Conservation (phyloP, 306 rosid species). For the Fagus crenata region DNA sequence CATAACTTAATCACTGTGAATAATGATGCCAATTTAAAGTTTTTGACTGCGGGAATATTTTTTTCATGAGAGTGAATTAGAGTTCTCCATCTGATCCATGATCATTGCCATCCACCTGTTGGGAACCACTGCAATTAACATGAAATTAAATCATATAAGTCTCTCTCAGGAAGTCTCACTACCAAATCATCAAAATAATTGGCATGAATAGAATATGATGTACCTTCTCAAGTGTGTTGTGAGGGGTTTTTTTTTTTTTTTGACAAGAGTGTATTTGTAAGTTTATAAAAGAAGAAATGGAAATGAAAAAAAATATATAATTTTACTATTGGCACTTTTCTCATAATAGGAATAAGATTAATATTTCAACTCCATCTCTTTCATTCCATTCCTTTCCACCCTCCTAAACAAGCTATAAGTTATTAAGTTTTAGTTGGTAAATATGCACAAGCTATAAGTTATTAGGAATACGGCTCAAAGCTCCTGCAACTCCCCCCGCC, state of each 20-base stretch:
- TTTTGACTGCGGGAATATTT: background rate
- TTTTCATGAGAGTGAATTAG: constrained; percentile 26
- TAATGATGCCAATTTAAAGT: background rate
- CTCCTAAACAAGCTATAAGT: too few species aligned
- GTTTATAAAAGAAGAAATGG: too few species aligned
- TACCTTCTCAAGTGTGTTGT: too few species aligned
- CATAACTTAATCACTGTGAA: background rate
- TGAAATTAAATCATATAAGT: background rate
- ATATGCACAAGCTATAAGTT: background rate
- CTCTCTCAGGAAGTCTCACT: background rate
- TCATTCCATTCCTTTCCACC: too few species aligned
- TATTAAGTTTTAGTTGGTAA: background rate
- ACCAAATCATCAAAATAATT: too few species aligned
- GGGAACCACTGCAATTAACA: constrained; percentile 46
- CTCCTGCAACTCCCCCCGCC: background rate
- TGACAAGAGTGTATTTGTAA: too few species aligned
- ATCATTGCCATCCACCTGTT: constrained; percentile 27
- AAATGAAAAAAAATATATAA: too few species aligned
- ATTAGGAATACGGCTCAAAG: background rate
- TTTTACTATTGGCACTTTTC: too few species aligned
- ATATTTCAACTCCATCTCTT: too few species aligned
- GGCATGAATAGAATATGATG: too few species aligned
- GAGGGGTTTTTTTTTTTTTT: too few species aligned
- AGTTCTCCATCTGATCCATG: constrained; percentile 57
- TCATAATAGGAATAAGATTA: too few species aligned